Evolutionary conservation across 2,329 filamentous ascomycete genomes (phyloP), one percentile per base, ranked within the genome.

Genomic region (Diplodia corticola): DNA sequence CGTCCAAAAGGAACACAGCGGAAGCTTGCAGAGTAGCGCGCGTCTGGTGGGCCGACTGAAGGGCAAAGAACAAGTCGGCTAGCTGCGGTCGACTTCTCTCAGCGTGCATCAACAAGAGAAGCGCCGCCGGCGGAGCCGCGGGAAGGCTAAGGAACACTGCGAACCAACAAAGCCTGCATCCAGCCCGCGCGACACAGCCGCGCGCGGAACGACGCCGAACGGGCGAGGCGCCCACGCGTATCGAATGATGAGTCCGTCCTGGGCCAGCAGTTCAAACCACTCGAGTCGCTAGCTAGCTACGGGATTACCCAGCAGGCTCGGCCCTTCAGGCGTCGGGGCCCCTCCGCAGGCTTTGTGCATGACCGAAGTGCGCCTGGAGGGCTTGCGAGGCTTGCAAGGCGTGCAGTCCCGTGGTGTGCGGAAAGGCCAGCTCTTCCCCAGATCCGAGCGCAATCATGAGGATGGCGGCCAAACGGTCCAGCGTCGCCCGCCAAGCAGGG

Each of bases 331-430:
- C 40, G 40, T 44, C 35, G 57, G 37, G 44, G 44, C 17, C 22
- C 13, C 5, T 24, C 24, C 54, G 17, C 40, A n/a, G 24, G 26
- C 28, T 13, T 48, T 28, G 17, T 60, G 10, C 4, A 24, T 60
- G 55, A 22, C 24, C 22, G 15, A 12, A 12, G 53, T 40, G 33
- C 33, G 28, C 50, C 30, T n/a, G 13, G 13, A 10, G 44, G 35
- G 20, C 20, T 22, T 30, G 5, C 13, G 37, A 59, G 54, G 54
- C 54, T 44, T 28, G 22, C 40, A 26, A 60, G 55, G 55, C 55
- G 55, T 3, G 57, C 57, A 61, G 57, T 61, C 57, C 26, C 57
- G 57, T 49, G 57, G 26, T 7, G 17, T 40, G 40, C n/a, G 24
- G 17, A 44, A 44, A 20, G 40, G 40, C 3, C 6, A 20, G 40